Base-by-base conservation (phyloP, 805 yeast genomes). In the Maudiozyma bulderi region DNA sequence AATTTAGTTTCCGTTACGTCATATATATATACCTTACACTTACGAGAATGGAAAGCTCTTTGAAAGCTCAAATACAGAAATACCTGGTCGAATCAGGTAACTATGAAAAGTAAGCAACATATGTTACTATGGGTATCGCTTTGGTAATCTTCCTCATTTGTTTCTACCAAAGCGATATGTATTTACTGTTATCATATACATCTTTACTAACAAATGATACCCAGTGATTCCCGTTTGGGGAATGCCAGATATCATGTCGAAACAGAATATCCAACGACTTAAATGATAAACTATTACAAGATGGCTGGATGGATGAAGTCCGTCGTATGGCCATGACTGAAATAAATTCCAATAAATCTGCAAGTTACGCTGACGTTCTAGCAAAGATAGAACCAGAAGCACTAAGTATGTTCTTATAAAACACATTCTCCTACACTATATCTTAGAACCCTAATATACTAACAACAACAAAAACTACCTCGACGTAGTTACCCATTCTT, bases 301-400 rank as follows among this genome's bases (percentile, higher is more conserved):
- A 83, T 1, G 96, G 96, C 6, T 90, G 97, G 97, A 80, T 78
- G 52, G 95, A 87, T 56, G 74, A 82, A 48, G 81, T 90, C 30
- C 73, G 78, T 43, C 75, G 74, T 39, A 56, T 84, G 40, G 84
- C 95, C 52, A 51, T 76, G 67, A 62, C 75, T 75, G 59, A 51
- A 65, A 57, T 53, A 39, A 57, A 63, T n/a, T 70, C 70, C 28
- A 73, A 70, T 38, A 62, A 65, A 9, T 72, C 77, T 10, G 29
- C 48, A n/a, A 81, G 73, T 54, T 82, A 82, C 52, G 77, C 76
- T 3, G 72, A 72, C 38, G 62, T 86, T 11, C 69, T 77, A 42
- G 58, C 73, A 10, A 67, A 70, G 32, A 62, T 87, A 10, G 84
- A 80, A 56, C 83, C 85, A 7, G 71, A 74, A 57, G 95, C 95